Evolutionary conservation across 192 early-diverging fungal genomes (phyloP).

Genomic region (Pilaira anomala): DNA sequence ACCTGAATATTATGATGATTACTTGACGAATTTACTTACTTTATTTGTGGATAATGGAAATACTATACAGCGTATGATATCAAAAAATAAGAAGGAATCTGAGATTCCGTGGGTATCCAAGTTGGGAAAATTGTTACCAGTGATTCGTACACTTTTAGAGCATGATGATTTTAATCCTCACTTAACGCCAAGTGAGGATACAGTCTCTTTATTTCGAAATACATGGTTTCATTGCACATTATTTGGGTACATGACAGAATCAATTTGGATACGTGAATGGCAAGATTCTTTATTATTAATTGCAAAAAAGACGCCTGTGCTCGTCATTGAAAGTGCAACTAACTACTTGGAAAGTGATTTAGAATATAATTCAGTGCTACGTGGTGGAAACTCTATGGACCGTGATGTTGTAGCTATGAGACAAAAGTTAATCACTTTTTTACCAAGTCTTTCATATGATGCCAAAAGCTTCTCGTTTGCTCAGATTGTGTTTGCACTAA

Average conservation of each 20-base stretch:
- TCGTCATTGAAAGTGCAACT: slow-evolving; percentile 65
- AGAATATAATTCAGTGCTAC: slow-evolving; percentile 78
- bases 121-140: slow-evolving; percentile 57
- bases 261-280: slow-evolving; percentile 75
- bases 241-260: slow-evolving; percentile 68
- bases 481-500: slow-evolving; percentile 77
- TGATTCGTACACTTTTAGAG: slow-evolving; percentile 57
- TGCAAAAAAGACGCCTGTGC: slow-evolving; percentile 79
- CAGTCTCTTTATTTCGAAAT: slow-evolving; percentile 73
- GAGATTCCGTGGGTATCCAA: slow-evolving; percentile 41
- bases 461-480: slow-evolving; percentile 64
- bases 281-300: slow-evolving; percentile 59
- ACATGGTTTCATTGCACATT: slow-evolving; percentile 87
- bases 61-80: slow-evolving; percentile 45
- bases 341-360: slow-evolving; percentile 86
- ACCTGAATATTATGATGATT: slow-evolving; percentile 52
- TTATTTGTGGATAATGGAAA: slow-evolving; percentile 61
- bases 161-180: slow-evolving; percentile 58
- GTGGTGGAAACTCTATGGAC: slow-evolving; percentile 40
- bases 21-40: slow-evolving; percentile 46
- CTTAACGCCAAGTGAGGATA: slow-evolving; percentile 53
- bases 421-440: slow-evolving; percentile 46
- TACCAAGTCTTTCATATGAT: slow-evolving; percentile 52
- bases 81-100: slow-evolving; percentile 39
- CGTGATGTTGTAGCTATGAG: slow-evolving; percentile 54